Conservation (phyloP, 192 early-diverging fungal genomes). For the Thamnidium elegans region DNA sequence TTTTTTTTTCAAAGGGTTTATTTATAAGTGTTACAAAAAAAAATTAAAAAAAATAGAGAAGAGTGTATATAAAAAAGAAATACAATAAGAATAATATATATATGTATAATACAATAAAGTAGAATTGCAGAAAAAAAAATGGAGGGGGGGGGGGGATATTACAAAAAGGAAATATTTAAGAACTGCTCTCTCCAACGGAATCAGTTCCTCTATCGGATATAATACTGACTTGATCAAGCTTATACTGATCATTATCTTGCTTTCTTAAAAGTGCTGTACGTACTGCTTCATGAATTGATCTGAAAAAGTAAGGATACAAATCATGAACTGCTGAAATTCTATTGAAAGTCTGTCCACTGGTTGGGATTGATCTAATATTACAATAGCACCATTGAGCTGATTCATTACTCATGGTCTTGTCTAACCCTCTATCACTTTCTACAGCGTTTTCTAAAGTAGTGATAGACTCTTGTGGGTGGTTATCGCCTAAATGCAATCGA, state of each 20-base stretch:
- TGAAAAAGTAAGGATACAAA: constrained; percentile 30
- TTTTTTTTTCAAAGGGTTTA: no score
- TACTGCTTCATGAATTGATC: constrained; percentile 26
- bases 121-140: no score
- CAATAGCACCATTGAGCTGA: not conserved
- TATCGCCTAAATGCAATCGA: no score
- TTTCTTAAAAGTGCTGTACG: constrained; percentile 11
- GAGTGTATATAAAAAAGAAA: not conserved
- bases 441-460: not conserved
- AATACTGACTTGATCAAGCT: no score
- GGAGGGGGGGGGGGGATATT: no score
- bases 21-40: no score
- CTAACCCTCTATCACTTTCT: not conserved
- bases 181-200: no score
- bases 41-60: not conserved
- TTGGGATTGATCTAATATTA: not conserved
- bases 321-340: constrained; percentile 6
- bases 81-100: not conserved
- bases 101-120: no score
- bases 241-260: no score
- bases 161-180: no score
- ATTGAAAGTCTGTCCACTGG: not conserved
- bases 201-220: no score
- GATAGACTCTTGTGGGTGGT: not conserved
- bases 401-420: not conserved